Conservation (phyloP, 768 basidiomycete genomes). For the Leccinum boreale region DNA sequence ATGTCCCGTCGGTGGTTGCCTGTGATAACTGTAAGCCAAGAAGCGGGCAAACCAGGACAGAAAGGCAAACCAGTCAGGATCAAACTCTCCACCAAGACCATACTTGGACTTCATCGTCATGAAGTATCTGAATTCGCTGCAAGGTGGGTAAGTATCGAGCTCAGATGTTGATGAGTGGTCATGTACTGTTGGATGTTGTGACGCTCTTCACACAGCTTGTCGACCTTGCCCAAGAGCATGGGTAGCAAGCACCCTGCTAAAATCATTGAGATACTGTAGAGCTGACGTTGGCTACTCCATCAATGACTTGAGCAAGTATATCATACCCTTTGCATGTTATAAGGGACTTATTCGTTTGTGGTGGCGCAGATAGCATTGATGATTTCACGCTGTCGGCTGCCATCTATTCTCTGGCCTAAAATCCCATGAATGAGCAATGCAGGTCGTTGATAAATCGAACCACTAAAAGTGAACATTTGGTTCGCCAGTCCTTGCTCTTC, state of each 20-base stretch:
- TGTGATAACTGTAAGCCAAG: slow-evolving; percentile 13
- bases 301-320: slow-evolving; percentile 1
- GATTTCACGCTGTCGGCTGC: slow-evolving; percentile 58
- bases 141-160: slow-evolving; percentile 4
- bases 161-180: not conserved
- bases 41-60: not conserved
- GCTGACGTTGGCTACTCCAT: not conserved
- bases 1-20: slow-evolving; percentile 44
- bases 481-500: slow-evolving; percentile 48
- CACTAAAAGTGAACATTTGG: slow-evolving; percentile 23
- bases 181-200: slow-evolving; percentile 76
- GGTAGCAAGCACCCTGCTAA: slow-evolving; percentile 77
- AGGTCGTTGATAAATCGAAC: not conserved
- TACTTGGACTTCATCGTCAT: slow-evolving; percentile 71
- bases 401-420: slow-evolving; percentile 68
- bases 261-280: slow-evolving; percentile 76
- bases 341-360: slow-evolving; percentile 73
- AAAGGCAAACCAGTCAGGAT: slow-evolving; percentile 64
- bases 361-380: slow-evolving; percentile 66
- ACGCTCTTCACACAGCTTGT: slow-evolving; percentile 76
- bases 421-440: slow-evolving; percentile 9
- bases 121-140: slow-evolving; percentile 72
- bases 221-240: slow-evolving; percentile 79
- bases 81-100: slow-evolving; percentile 82
- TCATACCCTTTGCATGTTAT: slow-evolving; percentile 70